Evolutionary conservation across 2,329 filamentous ascomycete species (phyloP).

Genomic region (Dothistroma septosporum): DNA sequence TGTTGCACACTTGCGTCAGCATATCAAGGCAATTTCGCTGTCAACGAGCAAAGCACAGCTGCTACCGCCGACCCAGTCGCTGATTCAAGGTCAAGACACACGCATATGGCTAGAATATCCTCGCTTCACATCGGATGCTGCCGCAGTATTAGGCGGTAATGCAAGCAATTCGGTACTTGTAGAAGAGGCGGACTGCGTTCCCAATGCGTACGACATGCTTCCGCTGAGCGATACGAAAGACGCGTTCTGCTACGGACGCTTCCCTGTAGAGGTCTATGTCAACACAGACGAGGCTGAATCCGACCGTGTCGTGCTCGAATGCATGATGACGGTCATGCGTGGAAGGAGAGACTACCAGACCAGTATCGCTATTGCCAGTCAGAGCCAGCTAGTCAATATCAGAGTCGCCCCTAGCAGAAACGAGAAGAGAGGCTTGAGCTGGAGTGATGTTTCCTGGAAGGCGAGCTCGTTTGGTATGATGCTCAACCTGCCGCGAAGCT

Average conservation of each 20-base stretch:
- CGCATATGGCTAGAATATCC: constrained; percentile 80
- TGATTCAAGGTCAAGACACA: constrained; percentile 76
- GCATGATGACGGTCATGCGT: constrained; percentile 71
- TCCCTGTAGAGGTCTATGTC: constrained; percentile 69
- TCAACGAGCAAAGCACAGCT: constrained; percentile 80
- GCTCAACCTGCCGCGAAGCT: constrained; percentile 69
- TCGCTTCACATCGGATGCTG: constrained; percentile 64
- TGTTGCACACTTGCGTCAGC: constrained; percentile 15
- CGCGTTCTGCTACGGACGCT: constrained; percentile 74
- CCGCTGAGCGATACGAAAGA: constrained; percentile 71
- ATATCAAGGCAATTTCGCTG: constrained; percentile 66
- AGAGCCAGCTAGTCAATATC: constrained; percentile 72
- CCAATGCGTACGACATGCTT: constrained; percentile 60
- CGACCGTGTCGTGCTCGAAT: constrained; percentile 66
- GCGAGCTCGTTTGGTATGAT: constrained; percentile 62
- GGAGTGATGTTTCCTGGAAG: constrained; percentile 80
- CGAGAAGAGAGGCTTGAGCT: constrained; percentile 59
- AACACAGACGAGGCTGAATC: constrained; percentile 68
- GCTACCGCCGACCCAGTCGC: constrained; percentile 59
- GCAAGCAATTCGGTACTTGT: constrained; percentile 21
- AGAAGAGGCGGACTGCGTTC: constrained; percentile 8
- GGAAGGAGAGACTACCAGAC: constrained; percentile 65
- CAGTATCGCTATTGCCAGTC: constrained; percentile 71
- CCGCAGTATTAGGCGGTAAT: constrained; percentile 63
- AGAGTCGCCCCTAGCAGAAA: constrained; percentile 57